A percentile compares a stretch with the other conserved stretches of the same genome.
These are phyloP conservation scores for Onygena corvina DNA, from an alignment of 2,329 filamentous ascomycete species.

Conservation along the genomic window DNA sequence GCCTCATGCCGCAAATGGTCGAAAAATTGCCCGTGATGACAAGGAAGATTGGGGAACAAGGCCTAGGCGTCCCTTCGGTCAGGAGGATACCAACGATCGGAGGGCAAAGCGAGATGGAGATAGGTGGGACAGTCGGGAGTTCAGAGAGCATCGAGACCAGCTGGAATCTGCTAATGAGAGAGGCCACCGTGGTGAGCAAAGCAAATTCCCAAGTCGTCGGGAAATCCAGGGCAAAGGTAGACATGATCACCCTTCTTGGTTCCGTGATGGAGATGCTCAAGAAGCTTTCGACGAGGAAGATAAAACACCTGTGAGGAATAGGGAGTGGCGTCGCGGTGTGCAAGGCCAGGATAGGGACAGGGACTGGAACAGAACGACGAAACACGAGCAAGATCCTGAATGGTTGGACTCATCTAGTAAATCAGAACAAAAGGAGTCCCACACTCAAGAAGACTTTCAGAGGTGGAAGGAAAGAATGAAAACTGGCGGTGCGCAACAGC, in stretches of 20 bases:
- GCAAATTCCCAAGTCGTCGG: constrained; percentile 45
- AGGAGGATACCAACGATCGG: constrained; percentile 31
- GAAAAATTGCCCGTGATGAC: constrained; percentile 26
- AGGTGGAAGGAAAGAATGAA: constrained; percentile 92
- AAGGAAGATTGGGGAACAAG: constrained; percentile 34
- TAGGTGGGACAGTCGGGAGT: constrained; percentile 32
- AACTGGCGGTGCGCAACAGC: constrained; percentile 42
- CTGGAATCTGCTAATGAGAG: constrained; percentile 40
- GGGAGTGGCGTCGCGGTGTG: constrained; percentile 49
- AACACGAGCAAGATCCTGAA: constrained; percentile 69
- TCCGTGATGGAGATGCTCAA: constrained; percentile 44
- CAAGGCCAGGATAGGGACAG: constrained; percentile 35
- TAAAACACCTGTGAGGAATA: constrained; percentile 42
- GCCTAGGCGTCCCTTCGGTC: constrained; percentile 30
- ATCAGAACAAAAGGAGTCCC: constrained; percentile 56
- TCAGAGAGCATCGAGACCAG: constrained; percentile 44
- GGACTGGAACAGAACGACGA: constrained; percentile 43
- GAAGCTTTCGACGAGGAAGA: constrained; percentile 32
- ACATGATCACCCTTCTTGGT: constrained; percentile 59
- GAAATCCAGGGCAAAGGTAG: constrained; percentile 55
- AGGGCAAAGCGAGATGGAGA: constrained; percentile 32
- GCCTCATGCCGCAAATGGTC: constrained; percentile 23
- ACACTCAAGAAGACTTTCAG: constrained; percentile 84
- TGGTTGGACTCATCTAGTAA: constrained; percentile 67
- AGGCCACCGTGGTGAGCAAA: constrained; percentile 41